phyloP scores from a whole-genome alignment of 345 rosid genomes.

The Linum tenue region DNA sequence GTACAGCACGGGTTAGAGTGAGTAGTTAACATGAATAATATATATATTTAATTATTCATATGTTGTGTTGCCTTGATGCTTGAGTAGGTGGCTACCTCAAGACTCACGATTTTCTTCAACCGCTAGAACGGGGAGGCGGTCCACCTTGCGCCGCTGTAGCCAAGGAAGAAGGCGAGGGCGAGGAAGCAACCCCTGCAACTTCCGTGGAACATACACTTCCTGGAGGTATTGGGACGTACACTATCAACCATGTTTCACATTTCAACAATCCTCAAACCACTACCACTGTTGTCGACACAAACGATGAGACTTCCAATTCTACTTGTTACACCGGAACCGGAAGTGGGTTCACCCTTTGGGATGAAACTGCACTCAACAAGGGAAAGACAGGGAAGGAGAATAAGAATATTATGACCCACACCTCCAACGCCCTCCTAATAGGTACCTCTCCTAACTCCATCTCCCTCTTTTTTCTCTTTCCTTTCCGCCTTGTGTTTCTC shows the following conservation, averaged over 20 bases:
- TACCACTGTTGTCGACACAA: conserved; percentile 46
- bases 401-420: conserved; percentile 17
- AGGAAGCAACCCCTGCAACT: conserved; percentile 37
- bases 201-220: conserved; percentile 61
- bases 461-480: neutral
- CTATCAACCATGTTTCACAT: conserved; percentile 59
- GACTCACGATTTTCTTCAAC: conserved; percentile 81
- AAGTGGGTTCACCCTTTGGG: conserved; percentile 83
- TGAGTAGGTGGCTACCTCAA: conserved; percentile 45
- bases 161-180: conserved; percentile 41
- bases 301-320: conserved; percentile 70
- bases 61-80: conserved; percentile 2
- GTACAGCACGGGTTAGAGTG: too few relatives aligned
- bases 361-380: conserved; percentile 61
- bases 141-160: conserved; percentile 13
- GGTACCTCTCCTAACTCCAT: conserved; percentile 31
- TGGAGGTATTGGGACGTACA: conserved; percentile 92
- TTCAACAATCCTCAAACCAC: conserved; percentile 50
- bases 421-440: conserved; percentile 21
- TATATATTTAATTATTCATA: neutral
- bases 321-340: conserved; percentile 59
- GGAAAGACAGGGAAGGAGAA: conserved; percentile 97
- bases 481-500: neutral
- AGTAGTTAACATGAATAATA: conserved; percentile 15
- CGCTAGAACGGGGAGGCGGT: conserved; percentile 45